These are phyloP conservation scores for Plasmodium vivax DNA, from an alignment of 169 alveolate species.

Conservation along the genomic window DNA sequence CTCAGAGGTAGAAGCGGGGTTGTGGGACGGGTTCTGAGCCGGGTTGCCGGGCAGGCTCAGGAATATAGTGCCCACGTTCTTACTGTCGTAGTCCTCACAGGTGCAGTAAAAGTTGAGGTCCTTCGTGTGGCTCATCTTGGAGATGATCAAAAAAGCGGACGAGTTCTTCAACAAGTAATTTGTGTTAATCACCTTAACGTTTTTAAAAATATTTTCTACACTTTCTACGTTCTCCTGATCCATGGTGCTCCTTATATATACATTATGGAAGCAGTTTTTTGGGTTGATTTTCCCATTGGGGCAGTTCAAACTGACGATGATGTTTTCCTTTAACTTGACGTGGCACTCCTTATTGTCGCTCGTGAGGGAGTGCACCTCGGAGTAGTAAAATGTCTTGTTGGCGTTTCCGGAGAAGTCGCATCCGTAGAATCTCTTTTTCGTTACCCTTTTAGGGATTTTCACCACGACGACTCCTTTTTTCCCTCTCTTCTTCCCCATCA, in stretches of 20 bases:
- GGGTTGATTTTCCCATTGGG: conserved; percentile 63
- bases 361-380: not conserved
- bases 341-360: conserved; percentile 18
- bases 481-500: conserved; percentile 4
- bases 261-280: conserved; percentile 34
- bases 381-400: conserved; percentile 18
- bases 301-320: conserved; percentile 50
- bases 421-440: conserved; percentile 23
- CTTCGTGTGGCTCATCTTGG: conserved; percentile 11
- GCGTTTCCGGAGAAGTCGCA: conserved; percentile 59
- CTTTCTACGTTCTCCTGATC: conserved; percentile 28
- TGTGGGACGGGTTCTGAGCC: not conserved
- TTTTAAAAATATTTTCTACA: conserved; percentile 45
- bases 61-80: conserved; percentile 39
- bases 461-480: conserved; percentile 32
- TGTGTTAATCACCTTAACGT: conserved; percentile 24
- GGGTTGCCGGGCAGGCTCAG: not conserved
- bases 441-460: not conserved
- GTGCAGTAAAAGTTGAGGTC: conserved; percentile 59
- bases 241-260: conserved; percentile 48
- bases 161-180: conserved; percentile 15
- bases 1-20: not conserved
- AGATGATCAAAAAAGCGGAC: conserved; percentile 44
- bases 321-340: conserved; percentile 32
- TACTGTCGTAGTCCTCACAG: conserved; percentile 40